Evolutionary conservation across 164 flowering plant genomes (phyloP).

Genomic region (Stephania yunnanensis): DNA sequence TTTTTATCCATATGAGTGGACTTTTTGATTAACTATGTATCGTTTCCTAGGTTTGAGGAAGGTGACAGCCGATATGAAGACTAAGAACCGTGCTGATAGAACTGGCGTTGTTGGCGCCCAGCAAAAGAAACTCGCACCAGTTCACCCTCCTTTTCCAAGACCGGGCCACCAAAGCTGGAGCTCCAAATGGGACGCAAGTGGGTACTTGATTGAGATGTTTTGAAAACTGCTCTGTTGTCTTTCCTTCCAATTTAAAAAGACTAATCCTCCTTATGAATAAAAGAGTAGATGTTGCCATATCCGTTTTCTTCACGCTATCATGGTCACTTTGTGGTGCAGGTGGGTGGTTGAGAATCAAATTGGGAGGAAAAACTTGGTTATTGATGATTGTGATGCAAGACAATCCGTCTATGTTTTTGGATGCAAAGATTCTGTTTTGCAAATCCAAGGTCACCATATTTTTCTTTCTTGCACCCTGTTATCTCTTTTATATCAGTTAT

Average conservation of each 20-base stretch:
- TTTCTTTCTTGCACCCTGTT: background rate
- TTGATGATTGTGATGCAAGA: conserved; percentile 92
- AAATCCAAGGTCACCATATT: conserved; percentile 63
- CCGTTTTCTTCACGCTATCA: conserved; percentile 4
- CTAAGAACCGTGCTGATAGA: conserved; percentile 84
- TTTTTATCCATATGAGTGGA: background rate
- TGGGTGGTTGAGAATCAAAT: conserved; percentile 99
- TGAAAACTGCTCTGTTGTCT: background rate
- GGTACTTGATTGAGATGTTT: conserved; percentile 22
- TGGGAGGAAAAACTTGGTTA: conserved; percentile 72
- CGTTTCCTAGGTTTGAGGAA: conserved; percentile 51
- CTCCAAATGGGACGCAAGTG: conserved; percentile 99
- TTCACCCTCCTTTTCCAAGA: conserved; percentile 64
- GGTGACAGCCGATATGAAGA: conserved; percentile 79
- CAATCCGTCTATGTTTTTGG: conserved; percentile 90
- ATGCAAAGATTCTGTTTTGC: conserved; percentile 94
- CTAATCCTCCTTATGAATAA: background rate
- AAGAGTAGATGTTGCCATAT: conserved; percentile 8
- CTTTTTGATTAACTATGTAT: background rate
- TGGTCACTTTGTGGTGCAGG: conserved; percentile 34
- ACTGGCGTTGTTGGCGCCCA: conserved; percentile 53
- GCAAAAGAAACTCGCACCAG: conserved; percentile 48
- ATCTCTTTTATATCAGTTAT: background rate
- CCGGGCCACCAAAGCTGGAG: conserved; percentile 88
- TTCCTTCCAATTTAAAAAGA: background rate